Evolutionary conservation across 306 rosid species (phyloP).

Genomic region (Hylodesmum podocarpum): DNA sequence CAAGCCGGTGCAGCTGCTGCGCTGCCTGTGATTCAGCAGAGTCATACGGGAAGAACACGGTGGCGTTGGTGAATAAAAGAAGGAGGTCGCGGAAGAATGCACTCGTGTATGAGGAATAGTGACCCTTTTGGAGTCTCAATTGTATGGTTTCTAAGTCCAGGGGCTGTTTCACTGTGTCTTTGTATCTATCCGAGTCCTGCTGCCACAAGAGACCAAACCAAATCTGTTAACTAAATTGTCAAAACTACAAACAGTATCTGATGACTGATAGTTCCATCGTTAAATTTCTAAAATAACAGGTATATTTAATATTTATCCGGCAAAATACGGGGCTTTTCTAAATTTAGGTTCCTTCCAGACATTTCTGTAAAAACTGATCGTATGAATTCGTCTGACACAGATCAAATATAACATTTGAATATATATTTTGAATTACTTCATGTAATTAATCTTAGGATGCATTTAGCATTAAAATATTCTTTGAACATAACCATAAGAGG

Average conservation of each 20-base stretch:
- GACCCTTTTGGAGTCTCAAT: constrained; percentile 48
- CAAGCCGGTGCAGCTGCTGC: constrained; percentile 42
- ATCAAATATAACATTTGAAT: neutral
- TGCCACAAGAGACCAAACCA: neutral
- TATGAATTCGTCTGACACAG: neutral
- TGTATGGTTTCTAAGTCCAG: constrained; percentile 62
- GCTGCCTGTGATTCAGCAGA: constrained; percentile 52
- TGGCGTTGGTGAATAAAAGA: constrained; percentile 61
- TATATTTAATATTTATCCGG: neutral
- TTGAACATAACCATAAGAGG: neutral
- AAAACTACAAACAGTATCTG: neutral
- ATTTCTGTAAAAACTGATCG: neutral
- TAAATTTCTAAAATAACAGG: neutral
- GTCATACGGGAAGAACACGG: constrained; percentile 55
- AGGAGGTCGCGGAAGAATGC: constrained; percentile 66
- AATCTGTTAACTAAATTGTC: neutral
- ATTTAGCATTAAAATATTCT: neutral
- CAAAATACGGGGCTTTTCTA: neutral
- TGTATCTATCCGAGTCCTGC: constrained; percentile 64
- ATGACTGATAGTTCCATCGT: neutral
- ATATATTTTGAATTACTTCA: neutral
- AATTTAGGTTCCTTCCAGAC: neutral
- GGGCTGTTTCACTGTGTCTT: constrained; percentile 54
- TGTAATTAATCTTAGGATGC: neutral
- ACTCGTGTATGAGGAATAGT: constrained; percentile 43